Conservation (phyloP, 345 rosid genomes). For the Viola odorata region DNA sequence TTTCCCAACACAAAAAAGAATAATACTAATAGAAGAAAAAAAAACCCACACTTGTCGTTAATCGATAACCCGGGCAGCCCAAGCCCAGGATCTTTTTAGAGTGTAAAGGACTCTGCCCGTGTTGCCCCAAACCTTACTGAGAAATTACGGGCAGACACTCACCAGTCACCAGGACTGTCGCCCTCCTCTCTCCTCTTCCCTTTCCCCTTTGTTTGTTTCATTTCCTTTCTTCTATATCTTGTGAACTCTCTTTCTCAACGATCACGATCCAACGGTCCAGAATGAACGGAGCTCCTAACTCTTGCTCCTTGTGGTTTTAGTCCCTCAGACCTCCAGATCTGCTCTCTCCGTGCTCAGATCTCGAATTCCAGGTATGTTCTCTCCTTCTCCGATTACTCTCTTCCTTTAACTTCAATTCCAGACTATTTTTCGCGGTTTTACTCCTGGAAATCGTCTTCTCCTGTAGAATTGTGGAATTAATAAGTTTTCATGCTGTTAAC, state of each 20-base stretch:
- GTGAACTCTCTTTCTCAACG: conserved; percentile 23
- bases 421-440: too few species aligned
- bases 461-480: too few species aligned
- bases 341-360: conserved; percentile 31
- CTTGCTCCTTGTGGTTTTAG: too few species aligned
- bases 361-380: not conserved
- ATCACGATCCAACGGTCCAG: conserved; percentile 57
- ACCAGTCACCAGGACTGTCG: too few species aligned
- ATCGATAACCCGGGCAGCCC: conserved; percentile 25
- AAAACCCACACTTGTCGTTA: conserved; percentile 23
- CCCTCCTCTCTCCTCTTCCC: conserved; percentile 13
- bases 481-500: not conserved
- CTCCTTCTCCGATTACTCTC: too few species aligned
- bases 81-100: conserved; percentile 7
- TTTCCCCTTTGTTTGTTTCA: conserved; percentile 13
- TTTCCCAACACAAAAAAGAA: not conserved
- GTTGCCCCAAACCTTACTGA: conserved; percentile 30
- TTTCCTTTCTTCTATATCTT: conserved; percentile 31
- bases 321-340: too few species aligned
- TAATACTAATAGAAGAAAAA: not conserved
- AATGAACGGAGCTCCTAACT: too few species aligned
- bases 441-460: not conserved
- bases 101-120: conserved; percentile 17
- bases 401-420: too few species aligned
- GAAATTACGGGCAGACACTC: conserved; percentile 39